These are phyloP conservation scores for Arabidopsis hybrid DNA, from an alignment of 441 rosid species.

Conservation along the genomic window DNA sequence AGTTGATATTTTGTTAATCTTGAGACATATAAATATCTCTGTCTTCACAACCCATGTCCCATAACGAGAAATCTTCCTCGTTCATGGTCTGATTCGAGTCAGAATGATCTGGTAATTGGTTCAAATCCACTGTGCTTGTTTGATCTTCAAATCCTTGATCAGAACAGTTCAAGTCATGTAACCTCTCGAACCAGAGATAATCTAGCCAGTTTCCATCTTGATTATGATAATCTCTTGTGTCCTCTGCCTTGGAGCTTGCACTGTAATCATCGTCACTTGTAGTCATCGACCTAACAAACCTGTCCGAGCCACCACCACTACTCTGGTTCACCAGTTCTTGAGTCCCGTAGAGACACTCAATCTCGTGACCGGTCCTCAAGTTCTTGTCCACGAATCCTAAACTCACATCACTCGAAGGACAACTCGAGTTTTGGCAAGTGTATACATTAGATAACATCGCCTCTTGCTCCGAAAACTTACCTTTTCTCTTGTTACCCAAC, in stretches of 20 bases:
- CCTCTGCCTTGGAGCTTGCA: slow-evolving; percentile 23
- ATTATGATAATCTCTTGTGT: not conserved
- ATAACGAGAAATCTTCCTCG: slow-evolving; percentile 39
- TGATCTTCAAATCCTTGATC: slow-evolving; percentile 27
- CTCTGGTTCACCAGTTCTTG: slow-evolving; percentile 24
- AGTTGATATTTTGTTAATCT: slow-evolving; percentile 30
- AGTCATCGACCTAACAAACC: slow-evolving; percentile 29
- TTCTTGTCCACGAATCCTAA: slow-evolving; percentile 46
- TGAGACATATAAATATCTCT: slow-evolving; percentile 37
- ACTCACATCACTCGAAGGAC: slow-evolving; percentile 38
- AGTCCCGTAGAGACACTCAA: slow-evolving; percentile 33
- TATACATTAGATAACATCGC: slow-evolving; percentile 19
- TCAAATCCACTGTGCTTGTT: slow-evolving; percentile 24
- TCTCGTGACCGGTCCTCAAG: slow-evolving; percentile 45
- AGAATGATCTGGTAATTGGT: slow-evolving; percentile 36
- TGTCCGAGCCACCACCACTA: slow-evolving; percentile 25
- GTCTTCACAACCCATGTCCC: slow-evolving; percentile 50
- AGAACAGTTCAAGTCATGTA: slow-evolving; percentile 29
- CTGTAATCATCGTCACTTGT: slow-evolving; percentile 44
- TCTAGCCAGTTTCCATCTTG: slow-evolving; percentile 39
- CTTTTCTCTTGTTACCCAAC: slow-evolving; percentile 36
- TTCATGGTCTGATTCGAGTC: slow-evolving; percentile 34
- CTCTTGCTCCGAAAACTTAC: slow-evolving; percentile 32
- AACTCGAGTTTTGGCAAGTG: slow-evolving; percentile 43
- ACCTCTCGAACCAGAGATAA: slow-evolving; percentile 43